Base-by-base conservation (phyloP, 129 eudicot genomes). In the Scalesia atractyloides region DNA sequence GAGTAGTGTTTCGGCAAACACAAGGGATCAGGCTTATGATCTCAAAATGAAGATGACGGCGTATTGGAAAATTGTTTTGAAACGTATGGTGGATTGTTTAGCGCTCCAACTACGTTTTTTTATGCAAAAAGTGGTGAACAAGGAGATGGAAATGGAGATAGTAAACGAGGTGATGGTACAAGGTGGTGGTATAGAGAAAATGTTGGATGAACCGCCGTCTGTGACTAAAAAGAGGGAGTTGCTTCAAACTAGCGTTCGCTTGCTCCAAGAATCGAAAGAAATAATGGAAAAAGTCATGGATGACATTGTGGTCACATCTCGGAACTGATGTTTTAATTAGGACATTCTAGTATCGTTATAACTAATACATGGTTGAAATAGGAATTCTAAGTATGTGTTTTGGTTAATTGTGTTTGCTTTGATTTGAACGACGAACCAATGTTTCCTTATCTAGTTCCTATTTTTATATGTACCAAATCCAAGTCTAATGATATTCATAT, bases 11-110 rank as follows among this genome's bases (percentile, higher is more conserved):
- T 37, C 78, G 0, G 6, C 15, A 5, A 70, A 20, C 70, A 46
- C 36, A 56, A 44, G 74, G 54, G 78, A 81, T 26, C 69, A 81
- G 26, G 81, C 84, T 4, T 81, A 51, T 19, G 84, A 81, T 52
- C 14, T 81, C 59, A 81, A 81, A 44, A 81, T 81, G 84, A 75
- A 74, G 59, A 75, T 81, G 41, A 34, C 58, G 4, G 81, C 84
- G 65, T 81, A 80, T 12, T 80, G 84, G 84, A 46, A 80, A 13
- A 69, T 80, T 54, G 80, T 80, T 9, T 18, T 68, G 50, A 70
- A 64, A 64, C 74, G 84, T 20, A 43, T 81, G 30, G 78, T 75
- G 16, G 84, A 81, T 12, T 46, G 47, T 39, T 16, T 76, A 33
- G 81, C 78, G 36, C 67, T 81, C 20, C 64, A 81, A 8, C 67